Conservation (phyloP, 345 rosid genomes). For the Melastoma malabathricum region DNA sequence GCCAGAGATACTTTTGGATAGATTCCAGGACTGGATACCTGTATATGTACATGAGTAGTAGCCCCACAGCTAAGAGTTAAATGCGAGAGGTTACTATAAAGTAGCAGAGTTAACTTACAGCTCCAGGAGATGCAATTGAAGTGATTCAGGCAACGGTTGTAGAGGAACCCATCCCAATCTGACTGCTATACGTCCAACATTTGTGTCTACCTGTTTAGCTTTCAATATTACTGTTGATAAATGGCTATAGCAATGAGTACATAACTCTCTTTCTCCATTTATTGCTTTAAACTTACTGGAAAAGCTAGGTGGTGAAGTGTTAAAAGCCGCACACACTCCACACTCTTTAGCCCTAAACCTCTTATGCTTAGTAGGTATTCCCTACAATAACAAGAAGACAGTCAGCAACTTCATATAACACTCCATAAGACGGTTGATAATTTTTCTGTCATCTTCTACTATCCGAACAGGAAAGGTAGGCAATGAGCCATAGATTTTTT, state of each 20-base stretch:
- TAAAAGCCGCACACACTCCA: slow-evolving; percentile 93
- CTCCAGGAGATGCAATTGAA: slow-evolving; percentile 90
- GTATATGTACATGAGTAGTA: too few species aligned
- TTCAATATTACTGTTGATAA: too few species aligned
- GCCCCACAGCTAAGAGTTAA: too few species aligned
- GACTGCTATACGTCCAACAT: slow-evolving; percentile 97
- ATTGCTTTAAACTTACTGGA: slow-evolving; percentile 31
- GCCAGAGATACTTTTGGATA: slow-evolving; percentile 93
- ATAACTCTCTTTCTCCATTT: too few species aligned
- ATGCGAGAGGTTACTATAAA: too few species aligned
- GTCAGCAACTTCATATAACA: slow-evolving; percentile 8
- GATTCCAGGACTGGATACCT: slow-evolving; percentile 94
- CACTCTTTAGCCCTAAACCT: slow-evolving; percentile 91
- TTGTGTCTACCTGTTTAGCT: slow-evolving; percentile 93
- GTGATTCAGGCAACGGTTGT: slow-evolving; percentile 92
- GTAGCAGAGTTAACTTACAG: too few species aligned
- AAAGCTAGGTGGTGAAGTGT: slow-evolving; percentile 96
- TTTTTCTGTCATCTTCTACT: too few species aligned
- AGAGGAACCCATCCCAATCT: slow-evolving; percentile 99
- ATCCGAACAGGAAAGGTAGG: too few species aligned
- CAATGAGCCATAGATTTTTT: too few species aligned
- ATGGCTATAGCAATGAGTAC: too few species aligned
- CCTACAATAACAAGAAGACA: slow-evolving; percentile 21
- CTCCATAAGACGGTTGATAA: too few species aligned
- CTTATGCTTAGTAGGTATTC: slow-evolving; percentile 71